Evolutionary conservation across 73 alveolate species (phyloP).

Genomic region (Loxodes magnus): DNA sequence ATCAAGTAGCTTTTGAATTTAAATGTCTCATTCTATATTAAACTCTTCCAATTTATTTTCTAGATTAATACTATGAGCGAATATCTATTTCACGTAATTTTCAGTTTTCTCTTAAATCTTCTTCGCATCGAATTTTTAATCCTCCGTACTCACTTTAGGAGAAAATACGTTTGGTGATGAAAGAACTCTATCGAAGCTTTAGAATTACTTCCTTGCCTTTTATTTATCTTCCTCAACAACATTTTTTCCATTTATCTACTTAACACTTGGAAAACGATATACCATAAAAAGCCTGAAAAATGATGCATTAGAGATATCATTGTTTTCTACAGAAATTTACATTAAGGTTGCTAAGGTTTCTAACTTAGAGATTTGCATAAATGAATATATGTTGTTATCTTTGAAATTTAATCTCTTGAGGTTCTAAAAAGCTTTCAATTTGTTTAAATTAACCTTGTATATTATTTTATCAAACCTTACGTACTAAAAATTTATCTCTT

Average conservation of each 20-base stretch:
- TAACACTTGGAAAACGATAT: slow-evolving; percentile 66
- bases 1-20: too few relatives aligned
- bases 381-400: slow-evolving; percentile 59
- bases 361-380: slow-evolving; percentile 61
- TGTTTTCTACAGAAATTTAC: slow-evolving; percentile 46
- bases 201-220: slow-evolving; percentile 45
- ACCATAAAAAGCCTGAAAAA: slow-evolving; percentile 65
- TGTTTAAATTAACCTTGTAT: slow-evolving; percentile 50
- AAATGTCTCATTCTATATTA: neutral
- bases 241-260: slow-evolving; percentile 44
- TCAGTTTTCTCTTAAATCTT: neutral
- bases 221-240: slow-evolving; percentile 58
- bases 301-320: slow-evolving; percentile 44
- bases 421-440: slow-evolving; percentile 57
- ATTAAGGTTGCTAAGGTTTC: slow-evolving; percentile 40
- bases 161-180: slow-evolving; percentile 52
- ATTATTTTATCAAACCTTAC: slow-evolving; percentile 70
- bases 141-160: slow-evolving; percentile 5
- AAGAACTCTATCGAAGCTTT: slow-evolving; percentile 53
- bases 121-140: too few relatives aligned
- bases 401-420: slow-evolving; percentile 52
- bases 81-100: neutral
- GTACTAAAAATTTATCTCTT: slow-evolving; percentile 60
- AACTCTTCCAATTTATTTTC: neutral
- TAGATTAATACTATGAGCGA: neutral